Conservation (phyloP, 2,329 filamentous ascomycete genomes). For the Cryphonectria carpinicola region DNA sequence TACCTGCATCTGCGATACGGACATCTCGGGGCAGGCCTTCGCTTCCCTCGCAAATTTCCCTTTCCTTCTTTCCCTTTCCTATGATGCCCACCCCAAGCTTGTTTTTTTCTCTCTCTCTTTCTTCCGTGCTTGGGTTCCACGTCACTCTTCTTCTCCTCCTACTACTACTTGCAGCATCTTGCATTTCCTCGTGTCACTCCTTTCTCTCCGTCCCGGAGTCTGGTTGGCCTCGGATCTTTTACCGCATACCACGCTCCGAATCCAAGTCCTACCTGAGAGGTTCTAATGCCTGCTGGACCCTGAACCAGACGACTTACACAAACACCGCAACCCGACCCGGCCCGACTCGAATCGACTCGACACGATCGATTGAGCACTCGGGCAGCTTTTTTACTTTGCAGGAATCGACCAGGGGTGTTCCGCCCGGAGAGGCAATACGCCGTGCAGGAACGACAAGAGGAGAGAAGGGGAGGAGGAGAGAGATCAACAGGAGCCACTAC, state of each 20-base stretch:
- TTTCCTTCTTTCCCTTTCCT: neutral
- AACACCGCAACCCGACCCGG: neutral
- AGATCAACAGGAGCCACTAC: neutral
- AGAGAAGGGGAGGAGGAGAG: neutral
- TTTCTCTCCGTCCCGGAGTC: neutral
- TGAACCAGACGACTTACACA: neutral
- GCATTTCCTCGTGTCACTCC: neutral
- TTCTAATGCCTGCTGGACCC: neutral
- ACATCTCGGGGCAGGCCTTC: neutral
- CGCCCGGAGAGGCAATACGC: neutral
- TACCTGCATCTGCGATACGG: constrained; percentile 6
- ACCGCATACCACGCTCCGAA: neutral
- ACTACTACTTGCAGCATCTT: neutral
- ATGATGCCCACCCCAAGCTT: neutral
- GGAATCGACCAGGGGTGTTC: neutral
- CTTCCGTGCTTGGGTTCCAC: neutral
- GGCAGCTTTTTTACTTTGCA: neutral
- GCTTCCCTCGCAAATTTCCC: constrained; percentile 9
- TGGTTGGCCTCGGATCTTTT: neutral
- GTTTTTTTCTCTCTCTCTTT: neutral
- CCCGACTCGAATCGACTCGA: neutral
- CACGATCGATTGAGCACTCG: neutral
- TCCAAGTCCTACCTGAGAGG: neutral
- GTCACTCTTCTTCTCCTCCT: neutral
- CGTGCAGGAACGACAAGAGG: neutral